A percentile compares a stretch with the other conserved stretches of the same genome.
phyloP scores from a whole-genome alignment of 1,139 yeast genomes.

The Chernovozyma sophiae-reginae region DNA sequence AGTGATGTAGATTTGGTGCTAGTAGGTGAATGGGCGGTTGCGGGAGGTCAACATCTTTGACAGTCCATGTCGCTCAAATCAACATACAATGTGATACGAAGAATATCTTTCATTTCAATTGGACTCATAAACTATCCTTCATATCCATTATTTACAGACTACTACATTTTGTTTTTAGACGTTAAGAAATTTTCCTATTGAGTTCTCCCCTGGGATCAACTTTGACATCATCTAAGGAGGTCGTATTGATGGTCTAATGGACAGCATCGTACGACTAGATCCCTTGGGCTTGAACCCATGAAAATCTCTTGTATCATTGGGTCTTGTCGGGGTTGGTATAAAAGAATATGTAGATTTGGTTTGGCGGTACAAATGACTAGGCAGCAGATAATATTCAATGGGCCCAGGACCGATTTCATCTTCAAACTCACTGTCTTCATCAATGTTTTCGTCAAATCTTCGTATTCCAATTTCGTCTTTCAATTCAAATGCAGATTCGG shows the following conservation, averaged over 20 bases:
- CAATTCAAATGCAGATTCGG: slow-evolving; percentile 8
- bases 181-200: too few relatives aligned
- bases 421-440: slow-evolving; percentile 18
- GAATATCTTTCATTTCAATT: too few relatives aligned
- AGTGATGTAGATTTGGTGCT: neutral
- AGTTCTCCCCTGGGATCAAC: too few relatives aligned
- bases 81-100: too few relatives aligned
- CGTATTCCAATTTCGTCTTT: slow-evolving; percentile 1
- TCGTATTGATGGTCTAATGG: neutral
- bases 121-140: too few relatives aligned
- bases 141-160: too few relatives aligned
- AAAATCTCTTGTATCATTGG: neutral
- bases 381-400: neutral
- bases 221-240: neutral
- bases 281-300: neutral
- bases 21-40: too few relatives aligned
- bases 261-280: neutral
- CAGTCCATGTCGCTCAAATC: too few relatives aligned
- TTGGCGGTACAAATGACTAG: neutral
- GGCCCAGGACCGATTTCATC: slow-evolving; percentile 10
- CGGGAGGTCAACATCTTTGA: too few relatives aligned
- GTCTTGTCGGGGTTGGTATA: neutral
- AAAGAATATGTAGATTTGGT: neutral
- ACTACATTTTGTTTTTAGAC: too few relatives aligned
- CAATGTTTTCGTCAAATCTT: slow-evolving; percentile 1